Base-by-base conservation (phyloP, 2,329 filamentous ascomycete species). In the Rhynchosporium secalis region DNA sequence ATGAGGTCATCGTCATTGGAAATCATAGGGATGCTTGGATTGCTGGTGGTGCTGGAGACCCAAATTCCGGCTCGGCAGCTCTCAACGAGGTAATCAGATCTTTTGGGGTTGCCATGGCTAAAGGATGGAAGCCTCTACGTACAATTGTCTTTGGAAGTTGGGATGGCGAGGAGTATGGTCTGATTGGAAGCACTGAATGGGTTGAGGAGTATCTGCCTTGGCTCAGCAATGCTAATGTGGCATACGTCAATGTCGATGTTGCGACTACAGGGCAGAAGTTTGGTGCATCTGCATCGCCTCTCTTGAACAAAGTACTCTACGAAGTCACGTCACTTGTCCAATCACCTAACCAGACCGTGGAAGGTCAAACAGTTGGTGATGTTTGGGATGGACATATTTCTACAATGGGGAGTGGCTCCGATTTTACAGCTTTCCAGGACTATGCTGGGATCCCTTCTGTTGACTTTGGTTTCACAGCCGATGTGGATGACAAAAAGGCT, bases 11-110 rank as follows among this genome's bases (percentile, higher is more conserved):
- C 51, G 83, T 99, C 3, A 78, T 98, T 38, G 92, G 93, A n/a
- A 96, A 96, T 72, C 93, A 96, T 72, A 86, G 92, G 40, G 92
- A 96, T 76, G 91, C 93, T 0, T 96, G 91, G 91, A 88, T 94
- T 70, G 87, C 88, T 26, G 91, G 91, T n/a, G 91, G 91, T 29
- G 90, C 90, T 15, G 89, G 82, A 12, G 91, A 96, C 69, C 91
- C 91, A 1, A 94, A 94, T 78, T 90, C 88, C 65, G 91, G 91
- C 65, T 92, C 89, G 15, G 89, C 91, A 3, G 85, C 88, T 0
- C 75, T 96, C 49, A 92, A 92, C 67, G 91, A 96, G 70, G 86
- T 93, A 1, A 83, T 93, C 56, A 84, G 90, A 58, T 86, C 86
- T 56, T 91, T 95, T 66, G 89, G 90, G 29, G 79, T 84, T 63